A percentile compares a stretch with the other conserved stretches of the same genome.
Evolutionary conservation across 2,329 filamentous ascomycete genomes (phyloP).

Genomic region (Apiospora koreana): DNA sequence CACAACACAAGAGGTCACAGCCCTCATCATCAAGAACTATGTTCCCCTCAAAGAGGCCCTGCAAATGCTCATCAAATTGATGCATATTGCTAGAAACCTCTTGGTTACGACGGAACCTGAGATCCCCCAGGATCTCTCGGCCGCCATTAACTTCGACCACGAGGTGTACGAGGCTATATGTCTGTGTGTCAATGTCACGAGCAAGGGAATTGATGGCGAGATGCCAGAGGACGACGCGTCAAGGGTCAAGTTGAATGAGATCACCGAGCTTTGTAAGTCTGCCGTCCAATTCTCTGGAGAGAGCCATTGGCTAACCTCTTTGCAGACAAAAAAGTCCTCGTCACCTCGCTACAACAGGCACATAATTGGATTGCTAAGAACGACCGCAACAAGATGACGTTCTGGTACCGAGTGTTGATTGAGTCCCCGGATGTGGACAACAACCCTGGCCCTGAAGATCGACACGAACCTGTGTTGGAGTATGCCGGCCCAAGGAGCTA

Average conservation of each 20-base stretch:
- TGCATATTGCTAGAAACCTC: conserved; percentile 67
- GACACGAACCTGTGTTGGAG: conserved; percentile 54
- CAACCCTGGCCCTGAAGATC: conserved; percentile 45
- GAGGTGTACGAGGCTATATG: conserved; percentile 67
- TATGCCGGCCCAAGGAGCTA: conserved; percentile 55
- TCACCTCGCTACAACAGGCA: conserved; percentile 66
- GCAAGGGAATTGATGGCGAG: conserved; percentile 67
- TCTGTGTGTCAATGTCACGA: conserved; percentile 66
- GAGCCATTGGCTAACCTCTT: conserved; percentile 20
- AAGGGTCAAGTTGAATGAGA: conserved; percentile 59
- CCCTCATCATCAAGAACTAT: conserved; percentile 64
- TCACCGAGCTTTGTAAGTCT: conserved; percentile 63
- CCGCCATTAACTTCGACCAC: conserved; percentile 64
- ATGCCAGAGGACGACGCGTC: conserved; percentile 58
- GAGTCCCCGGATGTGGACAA: conserved; percentile 50
- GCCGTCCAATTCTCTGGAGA: neutral
- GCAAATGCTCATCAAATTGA: conserved; percentile 64
- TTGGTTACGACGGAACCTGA: conserved; percentile 65
- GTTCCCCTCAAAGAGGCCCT: conserved; percentile 61
- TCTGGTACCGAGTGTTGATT: conserved; percentile 67
- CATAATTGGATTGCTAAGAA: conserved; percentile 72
- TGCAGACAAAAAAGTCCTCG: conserved; percentile 65
- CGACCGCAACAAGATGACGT: conserved; percentile 69
- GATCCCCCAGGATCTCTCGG: conserved; percentile 66
- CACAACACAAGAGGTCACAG: conserved; percentile 63